Base-by-base conservation (phyloP, 2,329 filamentous ascomycete species). In the Camillea tinctor region DNA sequence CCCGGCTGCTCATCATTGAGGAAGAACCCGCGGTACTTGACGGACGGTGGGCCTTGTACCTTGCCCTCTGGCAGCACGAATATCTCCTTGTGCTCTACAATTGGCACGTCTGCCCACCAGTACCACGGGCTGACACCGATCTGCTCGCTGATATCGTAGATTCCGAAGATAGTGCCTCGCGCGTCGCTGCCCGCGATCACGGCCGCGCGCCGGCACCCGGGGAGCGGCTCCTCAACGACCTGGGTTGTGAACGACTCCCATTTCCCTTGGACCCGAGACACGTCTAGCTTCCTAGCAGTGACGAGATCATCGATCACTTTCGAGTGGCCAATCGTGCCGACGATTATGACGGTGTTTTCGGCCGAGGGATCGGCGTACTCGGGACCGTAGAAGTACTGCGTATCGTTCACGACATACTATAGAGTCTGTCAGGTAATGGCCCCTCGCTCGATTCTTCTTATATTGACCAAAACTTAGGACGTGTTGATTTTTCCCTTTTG, bases 101-200 rank as follows among this genome's bases (percentile, higher is more conserved):
- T 69, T 1, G 85, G 80, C 1, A 87, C 83, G 69, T 90, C 88
- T 5, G 87, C 86, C 79, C 84, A 89, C 77, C 82, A 89, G 73
- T 89, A 84, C 85, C 86, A 89, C 50, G 87, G 88, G 30, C 85
- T 88, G 13, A 91, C 87, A 23, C 89, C 89, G 59, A 91, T 90
- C 71, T 91, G 88, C 73, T 91, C 88, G 21, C 86, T 89, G 53
- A 91, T 73, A 64, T 88, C 87, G 74, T 92, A 92, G 20, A 90
- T 76, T 11, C 89, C 89, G 67, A 83, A 92, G 57, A 92, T 89
- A 1, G 86, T 84, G 15, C 71, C 71, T 1, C 71, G 67, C 2
- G 78, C 73, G 70, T 91, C 88, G 68, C 84, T 88, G 11, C 87
- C 88, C 30, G 84, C 87, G 71, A 92, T 86, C 1, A 91, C 84